These are phyloP conservation scores for Fusarium begoniae DNA, from an alignment of 2,329 filamentous ascomycete genomes.

Conservation along the genomic window DNA sequence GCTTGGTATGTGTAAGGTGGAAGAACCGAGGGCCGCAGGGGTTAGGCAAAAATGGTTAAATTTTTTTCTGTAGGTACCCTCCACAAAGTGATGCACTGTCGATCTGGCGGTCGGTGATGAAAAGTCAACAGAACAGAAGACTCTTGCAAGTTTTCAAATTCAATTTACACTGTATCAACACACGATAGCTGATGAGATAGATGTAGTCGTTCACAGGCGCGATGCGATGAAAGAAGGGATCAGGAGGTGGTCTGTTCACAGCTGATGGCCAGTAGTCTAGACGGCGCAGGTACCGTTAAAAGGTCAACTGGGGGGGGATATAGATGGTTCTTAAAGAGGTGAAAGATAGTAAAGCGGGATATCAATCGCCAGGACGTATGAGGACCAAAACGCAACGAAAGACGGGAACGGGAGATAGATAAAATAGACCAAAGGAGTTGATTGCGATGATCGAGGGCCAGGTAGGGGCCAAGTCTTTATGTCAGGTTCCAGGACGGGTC, in stretches of 20 bases:
- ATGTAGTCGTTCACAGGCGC: constrained; percentile 28
- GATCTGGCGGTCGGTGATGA: constrained; percentile 18
- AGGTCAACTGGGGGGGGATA: constrained; percentile 37
- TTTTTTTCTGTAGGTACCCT: constrained; percentile 20
- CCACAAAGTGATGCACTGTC: constrained; percentile 22
- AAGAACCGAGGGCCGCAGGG: constrained; percentile 17
- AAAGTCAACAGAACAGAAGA: constrained; percentile 11
- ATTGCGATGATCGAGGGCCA: constrained; percentile 41
- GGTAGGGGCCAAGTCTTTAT: constrained; percentile 46
- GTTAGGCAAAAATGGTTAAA: constrained; percentile 21
- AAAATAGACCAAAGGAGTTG: constrained; percentile 41
- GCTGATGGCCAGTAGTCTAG: constrained; percentile 29
- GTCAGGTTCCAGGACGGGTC: constrained; percentile 44
- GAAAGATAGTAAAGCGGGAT: constrained; percentile 11
- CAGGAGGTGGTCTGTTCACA: constrained; percentile 45
- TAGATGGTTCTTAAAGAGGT: constrained; percentile 17
- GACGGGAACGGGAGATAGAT: constrained; percentile 36
- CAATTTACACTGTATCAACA: constrained; percentile 22
- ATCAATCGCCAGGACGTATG: constrained; percentile 32
- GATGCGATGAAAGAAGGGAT: constrained; percentile 34
- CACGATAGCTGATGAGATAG: constrained; percentile 24
- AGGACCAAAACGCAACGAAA: constrained; percentile 24
- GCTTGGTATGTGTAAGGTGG: constrained; percentile 8
- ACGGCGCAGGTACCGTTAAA: constrained; percentile 41
- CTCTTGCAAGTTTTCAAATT: constrained; percentile 9